Conservation (phyloP, 192 early-diverging fungal species). For the Endogone sp. region DNA sequence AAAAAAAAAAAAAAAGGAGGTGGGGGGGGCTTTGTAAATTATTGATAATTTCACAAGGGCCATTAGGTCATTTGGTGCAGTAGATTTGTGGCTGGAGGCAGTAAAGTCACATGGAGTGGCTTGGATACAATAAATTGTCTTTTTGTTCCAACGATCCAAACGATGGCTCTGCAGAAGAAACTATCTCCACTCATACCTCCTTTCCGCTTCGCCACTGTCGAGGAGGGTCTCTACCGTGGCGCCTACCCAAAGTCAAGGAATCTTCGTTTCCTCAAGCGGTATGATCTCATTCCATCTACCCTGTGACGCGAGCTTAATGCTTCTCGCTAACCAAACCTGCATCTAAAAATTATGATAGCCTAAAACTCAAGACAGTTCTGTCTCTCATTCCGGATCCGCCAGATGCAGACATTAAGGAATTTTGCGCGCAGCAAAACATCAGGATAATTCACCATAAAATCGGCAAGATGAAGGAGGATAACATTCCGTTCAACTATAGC, state of each 20-base stretch:
- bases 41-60: too few species aligned
- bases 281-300: slow-evolving; percentile 9
- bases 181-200: slow-evolving; percentile 66
- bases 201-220: slow-evolving; percentile 82
- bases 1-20: too few species aligned
- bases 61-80: too few species aligned
- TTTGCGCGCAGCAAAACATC: slow-evolving; percentile 65
- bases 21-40: too few species aligned
- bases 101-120: too few species aligned
- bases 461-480: slow-evolving; percentile 79
- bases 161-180: too few species aligned
- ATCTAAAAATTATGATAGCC: slow-evolving; percentile 29
- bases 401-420: slow-evolving; percentile 51
- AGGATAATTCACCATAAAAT: slow-evolving; percentile 64
- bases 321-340: background rate
- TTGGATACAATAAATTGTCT: too few species aligned
- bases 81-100: too few species aligned
- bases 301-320: background rate
- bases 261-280: slow-evolving; percentile 77
- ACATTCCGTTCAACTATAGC: slow-evolving; percentile 75
- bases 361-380: slow-evolving; percentile 76
- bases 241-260: slow-evolving; percentile 87
- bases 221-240: slow-evolving; percentile 81
- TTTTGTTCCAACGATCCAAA: too few species aligned
- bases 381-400: slow-evolving; percentile 79